These are phyloP conservation scores for Arachis monticola DNA, from an alignment of 331 rosid species.

Conservation along the genomic window DNA sequence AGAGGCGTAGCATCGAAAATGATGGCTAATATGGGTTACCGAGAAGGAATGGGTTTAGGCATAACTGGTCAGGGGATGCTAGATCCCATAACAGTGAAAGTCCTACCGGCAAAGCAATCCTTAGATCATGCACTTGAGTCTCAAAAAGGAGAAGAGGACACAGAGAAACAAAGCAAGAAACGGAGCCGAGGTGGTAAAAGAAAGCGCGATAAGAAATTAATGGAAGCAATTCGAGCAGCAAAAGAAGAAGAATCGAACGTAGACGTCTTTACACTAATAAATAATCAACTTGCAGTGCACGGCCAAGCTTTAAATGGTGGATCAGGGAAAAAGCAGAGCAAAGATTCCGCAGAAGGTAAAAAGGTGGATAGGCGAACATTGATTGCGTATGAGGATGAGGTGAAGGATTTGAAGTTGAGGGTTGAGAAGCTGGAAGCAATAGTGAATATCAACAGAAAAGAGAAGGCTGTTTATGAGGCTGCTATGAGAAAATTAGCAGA, in stretches of 20 bases:
- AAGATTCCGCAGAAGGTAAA: conserved; percentile 59
- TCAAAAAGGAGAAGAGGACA: conserved; percentile 48
- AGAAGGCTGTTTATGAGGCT: conserved; percentile 54
- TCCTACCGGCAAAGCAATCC: conserved; percentile 89
- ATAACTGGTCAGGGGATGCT: conserved; percentile 88
- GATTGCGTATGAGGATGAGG: conserved; percentile 75
- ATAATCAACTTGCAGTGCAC: conserved; percentile 79
- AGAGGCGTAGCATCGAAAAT: conserved; percentile 96
- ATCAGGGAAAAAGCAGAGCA: conserved; percentile 60
- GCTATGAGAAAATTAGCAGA: conserved; percentile 48
- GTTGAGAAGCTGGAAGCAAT: conserved; percentile 71
- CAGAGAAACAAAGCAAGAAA: conserved; percentile 58
- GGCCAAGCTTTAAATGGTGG: conserved; percentile 52
- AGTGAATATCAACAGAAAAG: conserved; percentile 47
- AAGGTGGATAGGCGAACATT: conserved; percentile 49
- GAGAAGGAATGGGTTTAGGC: conserved; percentile 92
- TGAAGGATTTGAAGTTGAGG: conserved; percentile 73
- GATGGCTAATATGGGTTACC: conserved; percentile 98
- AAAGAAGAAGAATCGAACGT: conserved; percentile 61
- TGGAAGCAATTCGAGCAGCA: conserved; percentile 61
- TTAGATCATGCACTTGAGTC: conserved; percentile 79
- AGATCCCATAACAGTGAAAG: conserved; percentile 76
- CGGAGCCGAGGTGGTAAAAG: conserved; percentile 91
- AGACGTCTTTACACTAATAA: conserved; percentile 82
- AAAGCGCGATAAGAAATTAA: conserved; percentile 87